Evolutionary conservation across 805 yeast genomes (phyloP), one percentile per base, ranked within the genome.

Genomic region (Myxozyma kluyveri): DNA sequence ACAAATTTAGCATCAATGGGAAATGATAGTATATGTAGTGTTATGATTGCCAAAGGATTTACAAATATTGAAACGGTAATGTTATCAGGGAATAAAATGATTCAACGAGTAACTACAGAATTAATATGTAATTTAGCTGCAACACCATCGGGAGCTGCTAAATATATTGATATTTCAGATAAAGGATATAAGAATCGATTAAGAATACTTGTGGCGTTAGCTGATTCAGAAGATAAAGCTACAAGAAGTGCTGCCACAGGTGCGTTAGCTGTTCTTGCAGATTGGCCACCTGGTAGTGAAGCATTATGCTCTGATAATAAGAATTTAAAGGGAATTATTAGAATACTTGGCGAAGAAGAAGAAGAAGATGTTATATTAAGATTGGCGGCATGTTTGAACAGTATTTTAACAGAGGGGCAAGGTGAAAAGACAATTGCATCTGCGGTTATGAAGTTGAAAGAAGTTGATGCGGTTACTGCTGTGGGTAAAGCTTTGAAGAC

Each of bases 21-120:
- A 39, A 71, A 71, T 9, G 70, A 72, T 3, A 67, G 66, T 12
- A 66, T 73, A 32, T 73, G 75, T 7, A 68, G 75, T 24, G 70
- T 66, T 10, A 68, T 74, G 3, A 65, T 68, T 41, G 65, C 70
- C 2, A 65, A 70, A 4, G 69, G 73, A 44, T 80, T 82, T 77
- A 60, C 72, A 0, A 72, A 71, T 24, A 71, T 83, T 12, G 79
- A 76, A 53, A 65, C 65, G 26, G 60, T 72, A 18, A 61, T 80
- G 56, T 56, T 79, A 18, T 73, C 78, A 51, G 74, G 75, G 29
- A 75, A 79, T 47, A 61, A 68, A 0, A 65, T 72, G 47, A 65
- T 86, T 2, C 87, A 83, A 63, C 70, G 79, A 45, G 80, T 87
- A 0, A 60, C 82, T 0, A 72, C 85, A 67, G 89, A 86, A 61